Base-by-base conservation (phyloP, 2,329 filamentous ascomycete species). In the Alternaria incomplexa region DNA sequence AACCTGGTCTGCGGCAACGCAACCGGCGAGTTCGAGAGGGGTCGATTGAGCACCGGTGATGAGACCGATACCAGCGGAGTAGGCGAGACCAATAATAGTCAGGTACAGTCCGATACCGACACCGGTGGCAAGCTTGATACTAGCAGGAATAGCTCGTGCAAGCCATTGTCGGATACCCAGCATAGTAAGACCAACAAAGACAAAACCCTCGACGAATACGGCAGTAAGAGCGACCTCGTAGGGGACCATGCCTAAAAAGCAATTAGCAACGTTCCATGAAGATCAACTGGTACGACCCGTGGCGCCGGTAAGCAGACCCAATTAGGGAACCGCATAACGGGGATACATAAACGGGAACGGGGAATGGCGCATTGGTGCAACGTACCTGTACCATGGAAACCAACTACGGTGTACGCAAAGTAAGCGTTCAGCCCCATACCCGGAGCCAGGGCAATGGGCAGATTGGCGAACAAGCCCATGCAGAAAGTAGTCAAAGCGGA, bases 371-470 rank as follows among this genome's bases (percentile, higher is more conserved):
- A 55, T 43, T 10, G 22, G 64, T 43, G 47, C 28, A 46, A 73
- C 73, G 48, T 70, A 73, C 92, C 92, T 22, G 84, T 86, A 46
- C 93, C 93, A 76, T 94, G 90, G 73, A 84, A 88, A 4, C 93
- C 93, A 60, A 96, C 93, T 47, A 93, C 90, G 1, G 88, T 91
- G 76, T 91, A 96, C 25, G 93, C 87, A 75, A 96, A 96, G 79
- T 96, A 96, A 17, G 93, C 93, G 75, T 97, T 97, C 58, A 96
- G 80, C 25, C 93, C 91, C 90, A 93, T 92, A 40, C 91, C 91
- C 15, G 91, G 90, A 7, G 90, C 91, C 46, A 92, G 80, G 9
- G 88, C 89, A 68, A 93, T 89, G 2, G 93, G 92, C 82, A 95
- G 84, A 70, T 96, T 96, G 65, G 93, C 90, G 67, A 94, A 88